These are phyloP conservation scores for Rhodomyrtus tomentosa DNA, from an alignment of 345 rosid genomes.

Conservation along the genomic window DNA sequence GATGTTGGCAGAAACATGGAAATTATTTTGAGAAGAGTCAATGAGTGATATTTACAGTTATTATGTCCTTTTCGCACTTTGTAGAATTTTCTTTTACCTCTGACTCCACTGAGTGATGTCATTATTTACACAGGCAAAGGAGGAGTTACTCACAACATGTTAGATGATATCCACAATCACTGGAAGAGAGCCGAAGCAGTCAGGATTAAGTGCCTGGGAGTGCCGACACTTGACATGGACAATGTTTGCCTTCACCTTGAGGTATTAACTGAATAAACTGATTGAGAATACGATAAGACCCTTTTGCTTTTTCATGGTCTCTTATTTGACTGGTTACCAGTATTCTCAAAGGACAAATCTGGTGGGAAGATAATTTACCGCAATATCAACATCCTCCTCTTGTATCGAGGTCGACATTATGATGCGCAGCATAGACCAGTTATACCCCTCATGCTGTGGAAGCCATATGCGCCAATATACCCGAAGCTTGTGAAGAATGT, in stretches of 20 bases:
- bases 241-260: slow-evolving; percentile 78
- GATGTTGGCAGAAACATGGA: background rate
- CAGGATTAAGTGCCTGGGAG: slow-evolving; percentile 91
- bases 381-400: slow-evolving; percentile 52
- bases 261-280: slow-evolving; percentile 21
- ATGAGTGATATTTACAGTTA: background rate
- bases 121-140: slow-evolving; percentile 39
- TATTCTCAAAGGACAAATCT: slow-evolving; percentile 61
- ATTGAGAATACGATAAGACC: background rate
- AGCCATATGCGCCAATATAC: slow-evolving; percentile 81
- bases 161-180: slow-evolving; percentile 85
- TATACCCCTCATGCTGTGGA: slow-evolving; percentile 87
- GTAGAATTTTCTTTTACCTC: background rate
- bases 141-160: slow-evolving; percentile 89
- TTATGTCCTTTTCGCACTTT: background rate
- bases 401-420: slow-evolving; percentile 70
- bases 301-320: background rate
- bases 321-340: slow-evolving; percentile 18
- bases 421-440: slow-evolving; percentile 55
- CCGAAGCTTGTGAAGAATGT: slow-evolving; percentile 67
- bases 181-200: slow-evolving; percentile 89
- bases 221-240: slow-evolving; percentile 90
- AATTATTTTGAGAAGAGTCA: background rate
- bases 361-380: slow-evolving; percentile 62
- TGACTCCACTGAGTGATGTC: background rate